Evolutionary conservation across 257 asterid genomes (phyloP).

Genomic region (Handroanthus guayacan): DNA sequence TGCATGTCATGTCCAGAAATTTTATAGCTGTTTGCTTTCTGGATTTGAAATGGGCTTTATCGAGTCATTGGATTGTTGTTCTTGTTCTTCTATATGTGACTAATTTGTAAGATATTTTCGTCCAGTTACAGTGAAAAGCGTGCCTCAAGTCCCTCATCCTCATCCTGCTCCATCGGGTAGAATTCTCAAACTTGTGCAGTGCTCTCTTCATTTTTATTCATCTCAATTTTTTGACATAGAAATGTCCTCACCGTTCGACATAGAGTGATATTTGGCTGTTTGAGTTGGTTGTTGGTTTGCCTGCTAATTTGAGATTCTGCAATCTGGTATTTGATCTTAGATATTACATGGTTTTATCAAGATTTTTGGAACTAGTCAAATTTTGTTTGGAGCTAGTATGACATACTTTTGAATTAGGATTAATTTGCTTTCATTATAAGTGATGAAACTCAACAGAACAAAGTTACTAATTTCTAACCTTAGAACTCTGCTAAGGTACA

Average conservation of each 20-base stretch:
- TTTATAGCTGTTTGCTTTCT: neutral
- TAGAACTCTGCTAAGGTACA: neutral
- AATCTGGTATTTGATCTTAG: neutral
- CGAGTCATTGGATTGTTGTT: slow-evolving; percentile 5
- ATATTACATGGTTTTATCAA: neutral
- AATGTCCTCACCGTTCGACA: neutral
- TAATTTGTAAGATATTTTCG: slow-evolving; percentile 19
- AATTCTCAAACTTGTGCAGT: slow-evolving; percentile 21
- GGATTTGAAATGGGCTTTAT: neutral
- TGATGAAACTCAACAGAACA: neutral
- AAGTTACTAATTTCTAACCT: neutral
- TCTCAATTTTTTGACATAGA: neutral
- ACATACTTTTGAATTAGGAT: neutral
- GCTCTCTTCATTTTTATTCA: neutral
- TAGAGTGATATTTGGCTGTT: neutral
- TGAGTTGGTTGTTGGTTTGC: neutral
- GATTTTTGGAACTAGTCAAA: neutral
- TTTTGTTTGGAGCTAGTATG: neutral
- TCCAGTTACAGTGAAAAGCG: slow-evolving; percentile 41
- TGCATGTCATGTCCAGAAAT: neutral
- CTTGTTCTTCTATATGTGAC: neutral
- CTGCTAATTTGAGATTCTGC: neutral
- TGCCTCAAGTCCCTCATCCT: slow-evolving; percentile 52
- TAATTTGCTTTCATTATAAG: neutral
- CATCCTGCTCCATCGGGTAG: slow-evolving; percentile 60